A percentile compares a stretch with the other conserved stretches of the same genome.
phyloP scores from a whole-genome alignment of 179 eudicot species.

The Beta lomatogona region DNA sequence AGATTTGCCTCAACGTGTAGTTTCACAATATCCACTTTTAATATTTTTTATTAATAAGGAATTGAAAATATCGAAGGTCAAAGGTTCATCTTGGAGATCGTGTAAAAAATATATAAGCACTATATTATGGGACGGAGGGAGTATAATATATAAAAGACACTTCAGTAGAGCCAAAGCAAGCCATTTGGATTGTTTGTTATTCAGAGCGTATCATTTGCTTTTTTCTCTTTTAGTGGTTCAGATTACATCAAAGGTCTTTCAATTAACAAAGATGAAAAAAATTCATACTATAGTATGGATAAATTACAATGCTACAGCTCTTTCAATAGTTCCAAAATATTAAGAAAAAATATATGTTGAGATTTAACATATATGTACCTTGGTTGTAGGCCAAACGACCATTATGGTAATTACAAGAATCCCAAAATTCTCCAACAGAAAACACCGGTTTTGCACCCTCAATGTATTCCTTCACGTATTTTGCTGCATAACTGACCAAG shows the following conservation, averaged over 20 bases:
- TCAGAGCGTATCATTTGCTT: too few species aligned
- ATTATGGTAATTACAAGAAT: constrained; percentile 81
- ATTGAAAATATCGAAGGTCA: too few species aligned
- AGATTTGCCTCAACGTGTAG: too few species aligned
- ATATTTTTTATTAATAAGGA: too few species aligned
- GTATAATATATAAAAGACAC: too few species aligned
- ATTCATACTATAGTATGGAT: not conserved
- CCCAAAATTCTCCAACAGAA: constrained; percentile 97
- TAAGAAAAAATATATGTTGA: not conserved
- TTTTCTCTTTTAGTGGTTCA: too few species aligned
- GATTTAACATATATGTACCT: constrained; percentile 42
- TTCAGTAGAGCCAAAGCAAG: not conserved
- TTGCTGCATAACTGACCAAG: constrained; percentile 63
- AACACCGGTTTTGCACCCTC: constrained; percentile 74
- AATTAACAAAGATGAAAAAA: not conserved
- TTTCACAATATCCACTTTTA: too few species aligned
- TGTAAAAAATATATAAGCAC: too few species aligned
- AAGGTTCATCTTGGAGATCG: too few species aligned
- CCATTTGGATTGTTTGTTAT: not conserved
- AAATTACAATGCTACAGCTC: not conserved
- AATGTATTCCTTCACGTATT: constrained; percentile 75
- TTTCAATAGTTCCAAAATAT: not conserved
- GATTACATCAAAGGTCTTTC: too few species aligned
- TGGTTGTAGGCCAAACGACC: constrained; percentile 69
- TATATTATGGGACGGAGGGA: too few species aligned